These are phyloP conservation scores for Ogataea paraovalis DNA, from an alignment of 805 yeast species.

Conservation along the genomic window DNA sequence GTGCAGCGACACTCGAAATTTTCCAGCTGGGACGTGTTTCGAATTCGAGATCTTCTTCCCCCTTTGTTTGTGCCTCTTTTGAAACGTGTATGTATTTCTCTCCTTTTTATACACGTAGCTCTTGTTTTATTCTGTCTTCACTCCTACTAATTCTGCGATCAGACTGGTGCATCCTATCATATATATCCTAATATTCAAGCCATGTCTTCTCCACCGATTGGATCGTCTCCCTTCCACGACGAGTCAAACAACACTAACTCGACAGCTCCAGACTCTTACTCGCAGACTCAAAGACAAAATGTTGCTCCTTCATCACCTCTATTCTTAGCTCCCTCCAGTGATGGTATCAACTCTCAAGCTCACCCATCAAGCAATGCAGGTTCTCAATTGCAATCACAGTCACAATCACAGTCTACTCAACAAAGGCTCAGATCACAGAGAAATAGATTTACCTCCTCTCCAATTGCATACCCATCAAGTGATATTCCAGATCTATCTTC, in stretches of 20 bases:
- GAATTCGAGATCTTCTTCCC: no score
- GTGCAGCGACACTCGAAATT: background rate
- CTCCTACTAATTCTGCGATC: no score
- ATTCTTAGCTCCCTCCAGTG: conserved; percentile 47
- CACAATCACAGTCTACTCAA: conserved; percentile 1
- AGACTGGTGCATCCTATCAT: no score
- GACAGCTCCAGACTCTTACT: conserved; percentile 36
- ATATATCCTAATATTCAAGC: background rate
- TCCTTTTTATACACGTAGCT: background rate
- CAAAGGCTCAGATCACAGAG: conserved; percentile 4
- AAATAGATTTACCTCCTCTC: conserved; percentile 37
- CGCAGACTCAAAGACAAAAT: conserved; percentile 29
- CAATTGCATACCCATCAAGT: conserved; percentile 46
- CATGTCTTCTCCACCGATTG: conserved; percentile 29
- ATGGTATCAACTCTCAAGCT: conserved; percentile 15
- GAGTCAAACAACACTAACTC: conserved; percentile 23
- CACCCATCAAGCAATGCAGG: conserved; percentile 34
- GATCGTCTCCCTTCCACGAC: conserved; percentile 26
- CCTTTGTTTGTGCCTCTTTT: no score
- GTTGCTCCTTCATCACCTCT: conserved; percentile 55
- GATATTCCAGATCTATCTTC: conserved; percentile 34
- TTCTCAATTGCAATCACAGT: conserved; percentile 15
- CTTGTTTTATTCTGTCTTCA: no score
- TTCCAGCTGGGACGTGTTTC: conserved; percentile 7
- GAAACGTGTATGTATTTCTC: background rate